Conservation (phyloP, 176 grass and related monocot species). For the Eragrostis nindensis region DNA sequence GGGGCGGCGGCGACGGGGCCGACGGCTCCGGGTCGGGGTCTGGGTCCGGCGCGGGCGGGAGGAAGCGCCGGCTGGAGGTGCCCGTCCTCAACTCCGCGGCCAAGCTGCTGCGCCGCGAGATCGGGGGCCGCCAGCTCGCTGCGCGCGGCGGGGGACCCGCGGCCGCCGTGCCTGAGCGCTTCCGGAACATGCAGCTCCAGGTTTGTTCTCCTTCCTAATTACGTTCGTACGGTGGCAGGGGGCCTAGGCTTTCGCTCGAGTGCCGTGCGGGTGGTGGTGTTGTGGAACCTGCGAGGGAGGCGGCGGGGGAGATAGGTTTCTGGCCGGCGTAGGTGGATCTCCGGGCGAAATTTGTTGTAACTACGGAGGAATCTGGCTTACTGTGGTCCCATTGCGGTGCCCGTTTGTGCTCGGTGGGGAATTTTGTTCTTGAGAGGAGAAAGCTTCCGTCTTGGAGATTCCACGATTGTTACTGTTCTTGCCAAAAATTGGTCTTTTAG, state of each 20-base stretch:
- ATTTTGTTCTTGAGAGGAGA: not conserved
- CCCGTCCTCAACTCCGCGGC: slow-evolving; percentile 67
- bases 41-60: not conserved
- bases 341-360: not conserved
- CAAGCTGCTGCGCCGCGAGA: slow-evolving; percentile 92
- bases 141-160: slow-evolving; percentile 54
- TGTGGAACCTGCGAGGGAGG: not conserved
- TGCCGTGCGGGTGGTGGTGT: not conserved
- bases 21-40: not conserved
- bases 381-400: not conserved
- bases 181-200: slow-evolving; percentile 93
- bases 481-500: not conserved
- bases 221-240: too few relatives aligned
- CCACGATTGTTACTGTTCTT: not conserved
- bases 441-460: not conserved
- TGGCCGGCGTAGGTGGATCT: not conserved
- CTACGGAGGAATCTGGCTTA: not conserved
- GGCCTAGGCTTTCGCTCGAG: too few relatives aligned
- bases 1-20: slow-evolving; percentile 30
- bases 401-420: not conserved
- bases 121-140: slow-evolving; percentile 69
- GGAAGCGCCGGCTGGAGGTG: slow-evolving; percentile 49
- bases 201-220: slow-evolving; percentile 15
- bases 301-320: not conserved
- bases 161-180: slow-evolving; percentile 73